phyloP scores from a whole-genome alignment of 495 filamentous ascomycete species.

The Tuber magnatum region DNA sequence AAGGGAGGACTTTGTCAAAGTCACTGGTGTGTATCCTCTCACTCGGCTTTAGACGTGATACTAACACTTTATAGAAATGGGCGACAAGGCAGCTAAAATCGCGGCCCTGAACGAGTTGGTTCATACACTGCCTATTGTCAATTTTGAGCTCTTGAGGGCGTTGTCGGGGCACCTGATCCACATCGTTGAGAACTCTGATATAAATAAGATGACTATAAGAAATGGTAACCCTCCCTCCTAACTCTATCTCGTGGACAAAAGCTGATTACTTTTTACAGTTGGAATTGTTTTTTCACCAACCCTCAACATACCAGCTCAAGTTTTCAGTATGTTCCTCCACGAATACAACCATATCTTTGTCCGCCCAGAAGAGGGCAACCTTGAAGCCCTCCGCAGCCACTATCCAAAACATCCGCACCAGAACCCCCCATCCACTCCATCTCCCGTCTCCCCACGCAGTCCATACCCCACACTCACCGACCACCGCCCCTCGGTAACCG shows the following conservation, averaged over 20 bases:
- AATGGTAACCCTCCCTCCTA: constrained; percentile 47
- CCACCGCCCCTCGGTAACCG: constrained; percentile 1
- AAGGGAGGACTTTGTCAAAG: constrained; percentile 77
- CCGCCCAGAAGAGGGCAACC: constrained; percentile 53
- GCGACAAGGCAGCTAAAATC: constrained; percentile 69
- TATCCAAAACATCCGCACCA: constrained; percentile 4
- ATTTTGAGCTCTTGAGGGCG: constrained; percentile 70
- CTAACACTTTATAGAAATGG: constrained; percentile 48
- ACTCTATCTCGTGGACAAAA: neutral
- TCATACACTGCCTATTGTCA: constrained; percentile 70
- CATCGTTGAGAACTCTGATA: constrained; percentile 78
- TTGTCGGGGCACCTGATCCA: constrained; percentile 78
- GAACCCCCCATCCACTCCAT: constrained; percentile 16
- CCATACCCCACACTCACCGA: constrained; percentile 15
- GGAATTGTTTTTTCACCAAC: constrained; percentile 99
- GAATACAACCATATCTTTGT: constrained; percentile 84
- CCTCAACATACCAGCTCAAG: constrained; percentile 88
- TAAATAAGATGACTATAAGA: constrained; percentile 96
- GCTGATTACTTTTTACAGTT: constrained; percentile 45
- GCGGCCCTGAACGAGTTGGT: constrained; percentile 77
- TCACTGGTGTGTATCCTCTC: constrained; percentile 58
- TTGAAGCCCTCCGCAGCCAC: constrained; percentile 8
- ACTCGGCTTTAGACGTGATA: neutral
- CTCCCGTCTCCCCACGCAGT: constrained; percentile 18
- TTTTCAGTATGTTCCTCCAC: constrained; percentile 88